Evolutionary conservation across 1,284 basidiomycete species (phyloP), one percentile per base, ranked within the genome.

Genomic region (Neonothopanus nambi): DNA sequence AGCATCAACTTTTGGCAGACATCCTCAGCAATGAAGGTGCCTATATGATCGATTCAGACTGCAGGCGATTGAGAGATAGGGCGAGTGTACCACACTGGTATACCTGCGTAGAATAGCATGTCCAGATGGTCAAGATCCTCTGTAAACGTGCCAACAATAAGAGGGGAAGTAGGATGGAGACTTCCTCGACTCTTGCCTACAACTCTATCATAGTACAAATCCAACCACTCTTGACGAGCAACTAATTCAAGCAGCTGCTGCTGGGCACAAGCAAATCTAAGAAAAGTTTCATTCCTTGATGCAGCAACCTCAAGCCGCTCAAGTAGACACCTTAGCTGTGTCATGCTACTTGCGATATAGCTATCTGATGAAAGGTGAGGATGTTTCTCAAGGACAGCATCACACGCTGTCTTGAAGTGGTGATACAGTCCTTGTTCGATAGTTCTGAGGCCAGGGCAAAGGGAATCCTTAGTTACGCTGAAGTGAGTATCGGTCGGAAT

Each of bases 121-220:
- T 40, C 42, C 0, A 48, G 47, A 8, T 30, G 11, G 13, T 40
- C n/a, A 1, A 46, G 3, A 37, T 53, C 38, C 3, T 49, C 37
- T 1, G 51, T 43, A 13, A 57, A 48, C 3, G 55, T 52, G 21
- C 55, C 55, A n/a, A n/a, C n/a, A n/a, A n/a, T n/a, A n/a, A n/a
- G n/a, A n/a, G n/a, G n/a, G n/a, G n/a, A n/a, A n/a, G n/a, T n/a
- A n/a, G n/a, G n/a, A n/a, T n/a, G n/a, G n/a, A n/a, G n/a, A n/a
- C n/a, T n/a, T n/a, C n/a, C n/a, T n/a, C n/a, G n/a, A n/a, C n/a
- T n/a, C n/a, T n/a, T n/a, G n/a, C n/a, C n/a, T n/a, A n/a, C n/a
- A n/a, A n/a, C n/a, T n/a, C n/a, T n/a, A n/a, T n/a, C n/a, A n/a
- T n/a, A n/a, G n/a, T n/a, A 46, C 2, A 20, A 20, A 5, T 30